A percentile compares a stretch with the other conserved stretches of the same genome.
These are phyloP conservation scores for Triglochin maritima DNA, from an alignment of 106 monocot genomes.

Conservation along the genomic window DNA sequence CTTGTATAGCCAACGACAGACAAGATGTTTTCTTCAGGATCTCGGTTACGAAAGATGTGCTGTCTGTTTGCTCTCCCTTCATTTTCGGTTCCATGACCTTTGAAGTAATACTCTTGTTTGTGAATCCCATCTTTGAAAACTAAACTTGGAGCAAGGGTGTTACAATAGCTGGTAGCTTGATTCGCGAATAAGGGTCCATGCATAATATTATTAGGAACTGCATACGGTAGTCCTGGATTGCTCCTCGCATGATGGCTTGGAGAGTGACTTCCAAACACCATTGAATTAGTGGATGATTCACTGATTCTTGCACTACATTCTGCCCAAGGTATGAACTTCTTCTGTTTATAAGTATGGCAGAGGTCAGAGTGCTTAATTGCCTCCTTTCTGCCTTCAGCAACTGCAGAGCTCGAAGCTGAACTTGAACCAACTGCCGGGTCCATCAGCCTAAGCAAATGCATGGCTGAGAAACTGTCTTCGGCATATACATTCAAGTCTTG, in stretches of 20 bases:
- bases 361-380: conserved; percentile 6
- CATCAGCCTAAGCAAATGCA: conserved; percentile 75
- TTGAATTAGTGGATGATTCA: not conserved
- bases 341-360: conserved; percentile 4
- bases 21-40: conserved; percentile 8
- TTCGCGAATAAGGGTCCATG: no score
- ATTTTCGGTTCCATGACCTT: no score
- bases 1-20: not conserved
- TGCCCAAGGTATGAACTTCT: not conserved
- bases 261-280: not conserved
- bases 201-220: no score
- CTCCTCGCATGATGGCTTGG: conserved; percentile 12
- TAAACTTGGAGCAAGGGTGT: no score
- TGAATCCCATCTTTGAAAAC: no score
- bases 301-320: not conserved
- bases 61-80: no score
- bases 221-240: conserved; percentile 28
- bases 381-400: conserved; percentile 3
- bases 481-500: not conserved
- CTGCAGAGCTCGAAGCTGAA: conserved; percentile 9
- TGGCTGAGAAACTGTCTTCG: conserved; percentile 52
- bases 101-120: no score
- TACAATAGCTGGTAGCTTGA: no score
- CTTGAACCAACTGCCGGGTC: conserved; percentile 36
- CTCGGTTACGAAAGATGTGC: not conserved